These are phyloP conservation scores for Sclerotinia glacialis DNA, from an alignment of 2,329 filamentous ascomycete species.

Conservation along the genomic window DNA sequence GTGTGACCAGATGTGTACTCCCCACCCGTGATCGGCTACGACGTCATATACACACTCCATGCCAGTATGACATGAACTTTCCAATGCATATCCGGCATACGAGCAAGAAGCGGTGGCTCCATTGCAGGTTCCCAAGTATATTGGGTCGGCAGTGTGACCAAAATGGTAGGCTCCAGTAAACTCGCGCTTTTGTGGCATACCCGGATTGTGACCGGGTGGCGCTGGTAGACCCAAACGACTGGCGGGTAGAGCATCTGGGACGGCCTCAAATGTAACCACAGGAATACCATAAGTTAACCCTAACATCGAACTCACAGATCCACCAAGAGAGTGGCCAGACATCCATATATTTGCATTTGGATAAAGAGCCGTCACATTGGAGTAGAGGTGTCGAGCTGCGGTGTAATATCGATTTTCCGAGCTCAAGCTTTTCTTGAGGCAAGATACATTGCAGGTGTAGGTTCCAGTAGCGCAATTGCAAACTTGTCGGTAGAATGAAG, in stretches of 20 bases:
- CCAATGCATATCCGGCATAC: constrained; percentile 88
- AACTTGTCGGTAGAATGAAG: constrained; percentile 85
- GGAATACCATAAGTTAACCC: constrained; percentile 89
- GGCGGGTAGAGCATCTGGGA: constrained; percentile 85
- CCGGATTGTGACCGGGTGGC: constrained; percentile 73
- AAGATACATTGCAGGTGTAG: constrained; percentile 90
- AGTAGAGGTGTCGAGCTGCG: constrained; percentile 83
- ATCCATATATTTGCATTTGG: constrained; percentile 84
- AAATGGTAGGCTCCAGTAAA: constrained; percentile 84
- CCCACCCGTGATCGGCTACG: constrained; percentile 86
- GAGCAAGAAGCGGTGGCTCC: constrained; percentile 86
- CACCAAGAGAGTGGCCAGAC: constrained; percentile 87
- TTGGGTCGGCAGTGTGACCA: constrained; percentile 91
- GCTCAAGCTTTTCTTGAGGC: constrained; percentile 69
- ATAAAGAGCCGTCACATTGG: constrained; percentile 87
- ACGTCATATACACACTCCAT: constrained; percentile 89
- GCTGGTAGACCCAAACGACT: constrained; percentile 79
- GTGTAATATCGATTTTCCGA: constrained; percentile 91
- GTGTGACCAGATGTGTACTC: constrained; percentile 86
- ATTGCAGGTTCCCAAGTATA: constrained; percentile 93
- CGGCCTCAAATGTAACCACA: constrained; percentile 88
- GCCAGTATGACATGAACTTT: constrained; percentile 88
- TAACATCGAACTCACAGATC: constrained; percentile 82
- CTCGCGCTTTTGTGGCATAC: constrained; percentile 65
- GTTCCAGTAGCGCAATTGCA: constrained; percentile 88